Base-by-base conservation (phyloP, 208 protist species). In the Leishmania amazonensis region DNA sequence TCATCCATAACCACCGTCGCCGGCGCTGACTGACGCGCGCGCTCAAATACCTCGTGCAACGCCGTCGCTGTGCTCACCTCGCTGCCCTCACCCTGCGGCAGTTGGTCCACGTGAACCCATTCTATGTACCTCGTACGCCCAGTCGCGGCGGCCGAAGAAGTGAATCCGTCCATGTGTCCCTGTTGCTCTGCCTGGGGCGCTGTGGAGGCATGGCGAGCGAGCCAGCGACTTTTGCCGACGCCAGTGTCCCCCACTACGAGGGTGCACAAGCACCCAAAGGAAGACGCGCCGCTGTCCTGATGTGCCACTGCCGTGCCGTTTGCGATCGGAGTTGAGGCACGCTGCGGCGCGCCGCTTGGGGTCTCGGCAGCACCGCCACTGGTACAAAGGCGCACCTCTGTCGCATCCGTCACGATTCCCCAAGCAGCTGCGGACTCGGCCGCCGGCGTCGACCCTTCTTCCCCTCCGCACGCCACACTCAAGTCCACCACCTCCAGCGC, bases 41-140 rank as follows among this genome's bases (percentile, higher is more conserved):
- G 93, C 49, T 81, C 77, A 77, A 99, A 99, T 0, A 99, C 79
- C 57, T 97, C 91, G 11, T 91, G 81, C 6, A 99, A 86, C 17
- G 88, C 98, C 11, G 91, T 91, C 80, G 99, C 99, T 45, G 90
- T 97, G 62, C 77, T 73, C 40, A 93, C 83, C 77, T 86, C 85
- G 35, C 81, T 82, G 8, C 75, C 78, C 71, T 90, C 87, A 8
- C 85, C 87, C 47, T 86, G 83, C 42, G 88, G 79, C 17, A 94
- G 67, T 73, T 89, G 75, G 58, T 94, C 89, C 51, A 90, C 85
- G 17, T 58, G 74, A 15, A 93, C 60, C 67, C 71, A 77, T 24
- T 87, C 75, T 42, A 88, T 82, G 19, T 79, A 54, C 4, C 84
- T 54, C 42, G 28, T 35, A 38, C 9, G 31, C 45, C 13, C 2